These are phyloP conservation scores for Cytospora chrysosperma DNA, from an alignment of 2,329 filamentous ascomycete genomes.

Conservation along the genomic window DNA sequence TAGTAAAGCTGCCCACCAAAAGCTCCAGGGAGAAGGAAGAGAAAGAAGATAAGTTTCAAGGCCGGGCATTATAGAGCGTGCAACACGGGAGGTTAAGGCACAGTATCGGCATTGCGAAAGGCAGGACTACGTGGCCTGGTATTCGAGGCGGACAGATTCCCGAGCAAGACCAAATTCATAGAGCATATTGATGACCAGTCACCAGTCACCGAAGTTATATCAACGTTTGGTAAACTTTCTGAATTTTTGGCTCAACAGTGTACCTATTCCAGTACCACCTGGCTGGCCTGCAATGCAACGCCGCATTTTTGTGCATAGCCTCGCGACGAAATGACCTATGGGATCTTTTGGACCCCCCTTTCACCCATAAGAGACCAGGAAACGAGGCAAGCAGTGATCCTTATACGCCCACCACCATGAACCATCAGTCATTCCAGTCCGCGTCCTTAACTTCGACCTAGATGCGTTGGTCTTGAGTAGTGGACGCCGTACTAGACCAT, in stretches of 20 bases:
- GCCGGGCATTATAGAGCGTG: no score
- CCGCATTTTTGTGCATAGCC: constrained; percentile 18
- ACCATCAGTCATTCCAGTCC: constrained; percentile 25
- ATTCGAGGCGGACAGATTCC: no score
- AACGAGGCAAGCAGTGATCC: constrained; percentile 36
- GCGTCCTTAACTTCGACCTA: constrained; percentile 15
- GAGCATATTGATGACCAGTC: background rate
- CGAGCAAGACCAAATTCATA: no score
- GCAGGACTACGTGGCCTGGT: no score
- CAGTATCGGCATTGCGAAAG: no score
- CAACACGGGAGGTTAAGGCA: no score
- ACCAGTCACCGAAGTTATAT: background rate
- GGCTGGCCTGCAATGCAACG: constrained; percentile 21
- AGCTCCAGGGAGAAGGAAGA: no score
- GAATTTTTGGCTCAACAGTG: constrained; percentile 24
- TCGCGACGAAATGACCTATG: constrained; percentile 22
- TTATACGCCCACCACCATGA: constrained; percentile 37
- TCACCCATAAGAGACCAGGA: constrained; percentile 34
- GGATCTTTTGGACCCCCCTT: constrained; percentile 29
- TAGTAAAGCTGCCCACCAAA: no score
- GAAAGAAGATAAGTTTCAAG: no score
- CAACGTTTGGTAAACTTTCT: constrained; percentile 10
- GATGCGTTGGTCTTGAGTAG: constrained; percentile 21
- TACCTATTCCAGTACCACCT: constrained; percentile 18
- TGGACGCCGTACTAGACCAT: constrained; percentile 26